Percentiles rank a stretch among this genome's conserved stretches.
Conservation (phyloP, 1,139 yeast species). For the Kodamaea sp. region DNA sequence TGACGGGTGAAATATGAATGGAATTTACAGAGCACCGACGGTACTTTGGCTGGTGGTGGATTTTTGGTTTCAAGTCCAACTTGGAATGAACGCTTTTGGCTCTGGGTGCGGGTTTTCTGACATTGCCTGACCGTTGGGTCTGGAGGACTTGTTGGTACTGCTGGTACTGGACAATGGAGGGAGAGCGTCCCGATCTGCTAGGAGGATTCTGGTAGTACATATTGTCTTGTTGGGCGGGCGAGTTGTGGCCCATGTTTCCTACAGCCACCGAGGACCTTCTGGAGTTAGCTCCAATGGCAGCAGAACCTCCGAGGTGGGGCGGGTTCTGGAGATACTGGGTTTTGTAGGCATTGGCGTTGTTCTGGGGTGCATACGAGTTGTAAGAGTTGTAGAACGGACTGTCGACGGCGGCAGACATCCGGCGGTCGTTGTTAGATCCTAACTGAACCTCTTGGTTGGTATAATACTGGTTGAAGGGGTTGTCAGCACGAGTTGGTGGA, state of each 20-base stretch:
- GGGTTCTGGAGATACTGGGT: constrained; percentile 13
- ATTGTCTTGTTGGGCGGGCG: constrained; percentile 5
- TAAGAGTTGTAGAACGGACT: constrained; percentile 19
- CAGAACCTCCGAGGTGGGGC: constrained; percentile 8
- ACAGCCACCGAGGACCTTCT: constrained; percentile 16
- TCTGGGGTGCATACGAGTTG: constrained; percentile 8
- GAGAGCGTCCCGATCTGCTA: constrained; percentile 29
- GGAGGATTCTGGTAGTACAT: constrained; percentile 11
- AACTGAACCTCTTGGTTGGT: constrained; percentile 41
- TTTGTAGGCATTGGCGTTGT: constrained; percentile 10
- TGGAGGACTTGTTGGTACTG: constrained; percentile 38
- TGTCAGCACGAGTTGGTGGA: constrained; percentile 51
- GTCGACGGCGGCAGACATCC: constrained; percentile 49
- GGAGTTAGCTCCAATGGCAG: constrained; percentile 10
- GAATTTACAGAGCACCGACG: constrained; percentile 81
- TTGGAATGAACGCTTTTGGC: constrained; percentile 39
- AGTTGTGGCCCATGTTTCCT: constrained; percentile 3
- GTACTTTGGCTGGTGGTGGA: constrained; percentile 69
- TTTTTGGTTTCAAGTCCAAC: constrained; percentile 62
- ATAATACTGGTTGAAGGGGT: constrained; percentile 49
- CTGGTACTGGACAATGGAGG: constrained; percentile 40
- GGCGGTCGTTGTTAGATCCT: constrained; percentile 29
- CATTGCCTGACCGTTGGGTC: constrained; percentile 21
- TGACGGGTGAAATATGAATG: constrained; percentile 80
- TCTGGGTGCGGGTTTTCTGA: constrained; percentile 39